phyloP scores from a whole-genome alignment of 257 asterid genomes.

The Capsicum chinense region DNA sequence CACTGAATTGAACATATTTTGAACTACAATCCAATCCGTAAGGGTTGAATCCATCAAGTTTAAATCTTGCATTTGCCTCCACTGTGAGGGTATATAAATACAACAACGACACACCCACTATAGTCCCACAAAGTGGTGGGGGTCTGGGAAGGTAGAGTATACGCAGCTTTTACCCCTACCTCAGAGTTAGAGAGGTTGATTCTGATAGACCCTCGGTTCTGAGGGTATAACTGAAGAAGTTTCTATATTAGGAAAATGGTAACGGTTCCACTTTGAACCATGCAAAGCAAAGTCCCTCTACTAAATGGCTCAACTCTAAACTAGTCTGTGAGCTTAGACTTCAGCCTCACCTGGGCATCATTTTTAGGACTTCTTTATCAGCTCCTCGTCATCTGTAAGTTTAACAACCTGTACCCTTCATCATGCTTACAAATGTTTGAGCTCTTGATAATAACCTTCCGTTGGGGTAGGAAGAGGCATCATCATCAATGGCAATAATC shows the following conservation, averaged over 20 bases:
- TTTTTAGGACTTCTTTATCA: not conserved
- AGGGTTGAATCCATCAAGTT: not conserved
- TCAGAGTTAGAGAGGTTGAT: no score
- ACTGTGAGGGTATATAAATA: not conserved
- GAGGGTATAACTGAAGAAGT: not conserved
- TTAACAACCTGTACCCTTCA: no score
- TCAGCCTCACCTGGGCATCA: not conserved
- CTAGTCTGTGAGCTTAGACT: not conserved
- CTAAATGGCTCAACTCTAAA: not conserved
- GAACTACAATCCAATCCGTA: not conserved
- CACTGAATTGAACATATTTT: not conserved
- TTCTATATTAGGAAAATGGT: slow-evolving; percentile 10
- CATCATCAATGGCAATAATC: no score
- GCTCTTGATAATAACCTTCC: no score
- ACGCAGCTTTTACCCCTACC: no score
- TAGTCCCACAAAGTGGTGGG: no score
- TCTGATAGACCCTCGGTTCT: no score
- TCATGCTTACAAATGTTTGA: no score
- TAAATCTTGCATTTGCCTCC: not conserved
- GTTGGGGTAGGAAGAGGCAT: no score
- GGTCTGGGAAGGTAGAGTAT: no score
- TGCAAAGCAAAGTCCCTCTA: not conserved
- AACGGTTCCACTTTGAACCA: not conserved
- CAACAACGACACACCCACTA: no score
- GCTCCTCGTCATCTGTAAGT: no score